These are phyloP conservation scores for Sphaerulina vaccinii DNA, from an alignment of 2,329 filamentous ascomycete species.

Conservation along the genomic window DNA sequence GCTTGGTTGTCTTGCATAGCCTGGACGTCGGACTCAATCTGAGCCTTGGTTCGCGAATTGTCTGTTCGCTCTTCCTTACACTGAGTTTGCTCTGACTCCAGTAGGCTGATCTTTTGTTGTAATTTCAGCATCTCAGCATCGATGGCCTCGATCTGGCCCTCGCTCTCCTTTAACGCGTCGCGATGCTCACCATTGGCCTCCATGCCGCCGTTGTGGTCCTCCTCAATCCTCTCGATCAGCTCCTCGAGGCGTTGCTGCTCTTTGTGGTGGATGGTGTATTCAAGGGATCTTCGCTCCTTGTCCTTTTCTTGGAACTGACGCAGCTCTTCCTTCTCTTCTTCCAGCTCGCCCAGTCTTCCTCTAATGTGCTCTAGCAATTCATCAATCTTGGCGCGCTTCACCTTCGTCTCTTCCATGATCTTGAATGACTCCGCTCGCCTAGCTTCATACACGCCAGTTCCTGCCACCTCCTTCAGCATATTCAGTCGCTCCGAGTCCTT, in stretches of 20 bases:
- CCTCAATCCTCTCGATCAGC: slow-evolving; percentile 79
- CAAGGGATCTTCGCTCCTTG: slow-evolving; percentile 82
- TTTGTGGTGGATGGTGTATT: slow-evolving; percentile 90
- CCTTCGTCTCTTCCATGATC: slow-evolving; percentile 95
- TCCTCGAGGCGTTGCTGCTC: slow-evolving; percentile 78
- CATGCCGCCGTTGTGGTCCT: slow-evolving; percentile 74
- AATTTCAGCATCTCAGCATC: slow-evolving; percentile 77
- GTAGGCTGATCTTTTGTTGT: slow-evolving; percentile 77
- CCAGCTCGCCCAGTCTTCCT: slow-evolving; percentile 80
- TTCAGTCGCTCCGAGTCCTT: slow-evolving; percentile 89
- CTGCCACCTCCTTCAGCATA: slow-evolving; percentile 94
- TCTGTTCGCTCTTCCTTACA: slow-evolving; percentile 88
- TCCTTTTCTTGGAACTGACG: slow-evolving; percentile 94
- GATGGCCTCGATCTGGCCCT: slow-evolving; percentile 75
- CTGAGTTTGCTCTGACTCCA: slow-evolving; percentile 80
- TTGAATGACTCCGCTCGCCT: slow-evolving; percentile 87
- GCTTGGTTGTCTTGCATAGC: slow-evolving; percentile 79
- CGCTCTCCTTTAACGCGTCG: slow-evolving; percentile 65
- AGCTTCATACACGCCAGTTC: slow-evolving; percentile 94
- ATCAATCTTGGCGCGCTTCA: slow-evolving; percentile 92
- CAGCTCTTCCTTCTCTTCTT: slow-evolving; percentile 96
- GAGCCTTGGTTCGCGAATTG: slow-evolving; percentile 73
- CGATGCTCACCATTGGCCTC: slow-evolving; percentile 48
- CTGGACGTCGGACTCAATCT: slow-evolving; percentile 82
- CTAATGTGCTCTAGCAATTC: slow-evolving; percentile 89